Base-by-base conservation (phyloP, 2,329 filamentous ascomycete genomes). In the Helotiales sp. region DNA sequence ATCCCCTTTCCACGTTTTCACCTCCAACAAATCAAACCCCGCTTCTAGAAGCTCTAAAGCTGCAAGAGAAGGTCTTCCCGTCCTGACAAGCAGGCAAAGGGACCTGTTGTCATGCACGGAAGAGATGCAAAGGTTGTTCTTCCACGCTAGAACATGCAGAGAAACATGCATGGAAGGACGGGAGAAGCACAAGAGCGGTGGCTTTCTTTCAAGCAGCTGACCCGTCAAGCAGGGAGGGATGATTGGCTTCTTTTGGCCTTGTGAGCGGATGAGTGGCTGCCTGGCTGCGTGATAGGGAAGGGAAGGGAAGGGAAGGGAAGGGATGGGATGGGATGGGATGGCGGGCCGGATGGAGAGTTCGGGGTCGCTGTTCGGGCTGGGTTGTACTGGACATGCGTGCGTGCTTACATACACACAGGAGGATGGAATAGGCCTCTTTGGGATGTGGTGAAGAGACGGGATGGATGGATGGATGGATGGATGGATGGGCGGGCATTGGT, bases 121-220 rank as follows among this genome's bases (percentile, higher is more conserved):
- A n/a, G n/a, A n/a, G n/a, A n/a, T n/a, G n/a, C n/a, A n/a, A n/a
- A n/a, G n/a, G n/a, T n/a, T n/a, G n/a, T n/a, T n/a, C n/a, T n/a
- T n/a, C n/a, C n/a, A 22, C 32, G 10, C 20, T 37, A 57, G 54
- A 57, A 40, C 17, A 57, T 57, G 54, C 54, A 57, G 54, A 57
- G 54, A 57, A n/a, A 57, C 30, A 57, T 57, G 32, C 30, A 57
- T 17, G 54, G 54, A 57, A 57, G 54, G 54, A 57, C 20, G 54
- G 34, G n/a, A 26, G 32, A 34, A n/a, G n/a, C n/a, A n/a, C n/a
- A n/a, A 57, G 30, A 40, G 54, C 32, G 52, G 20, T 24, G n/a
- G 24, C 15, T 50, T 22, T 17, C 22, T 43, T 7, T 43, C 4
- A 2, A 13, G 10, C 11, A 15, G 34, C 34, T n/a, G n/a, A n/a